These are phyloP conservation scores for Stachybotrys chartarum DNA, from an alignment of 2,329 filamentous ascomycete species.

Conservation along the genomic window DNA sequence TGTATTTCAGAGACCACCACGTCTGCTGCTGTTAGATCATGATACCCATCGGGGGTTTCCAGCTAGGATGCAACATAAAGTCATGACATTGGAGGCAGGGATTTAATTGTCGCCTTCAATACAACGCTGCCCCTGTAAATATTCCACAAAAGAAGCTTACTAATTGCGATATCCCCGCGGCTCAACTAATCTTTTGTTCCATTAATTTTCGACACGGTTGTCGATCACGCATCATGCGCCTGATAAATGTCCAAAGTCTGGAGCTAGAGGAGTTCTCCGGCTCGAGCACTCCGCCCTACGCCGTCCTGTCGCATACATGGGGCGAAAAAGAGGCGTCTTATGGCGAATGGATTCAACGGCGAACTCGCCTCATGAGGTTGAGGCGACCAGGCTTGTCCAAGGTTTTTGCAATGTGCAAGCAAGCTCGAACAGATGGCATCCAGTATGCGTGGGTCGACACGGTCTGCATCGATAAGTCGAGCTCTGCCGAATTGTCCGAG, in stretches of 20 bases:
- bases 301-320: background rate
- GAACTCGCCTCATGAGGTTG: background rate
- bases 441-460: background rate
- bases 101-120: too few relatives aligned
- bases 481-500: background rate
- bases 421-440: background rate
- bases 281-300: background rate
- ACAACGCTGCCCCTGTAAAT: too few relatives aligned
- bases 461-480: background rate
- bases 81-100: too few relatives aligned
- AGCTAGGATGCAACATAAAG: too few relatives aligned
- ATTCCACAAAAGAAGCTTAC: too few relatives aligned
- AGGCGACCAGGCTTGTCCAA: background rate
- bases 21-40: too few relatives aligned
- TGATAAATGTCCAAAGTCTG: background rate
- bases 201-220: too few relatives aligned
- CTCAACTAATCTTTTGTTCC: too few relatives aligned
- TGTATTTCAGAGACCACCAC: too few relatives aligned
- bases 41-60: too few relatives aligned
- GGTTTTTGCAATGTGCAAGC: background rate
- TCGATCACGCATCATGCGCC: background rate
- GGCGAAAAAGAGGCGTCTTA: background rate
- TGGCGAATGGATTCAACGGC: background rate
- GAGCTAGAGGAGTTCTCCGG: background rate
- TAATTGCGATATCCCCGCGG: too few relatives aligned